Percentiles rank a stretch among this genome's conserved stretches.
These are phyloP conservation scores for Sanguinoderma infundibulare DNA, from an alignment of 1,284 basidiomycete species.

Conservation along the genomic window DNA sequence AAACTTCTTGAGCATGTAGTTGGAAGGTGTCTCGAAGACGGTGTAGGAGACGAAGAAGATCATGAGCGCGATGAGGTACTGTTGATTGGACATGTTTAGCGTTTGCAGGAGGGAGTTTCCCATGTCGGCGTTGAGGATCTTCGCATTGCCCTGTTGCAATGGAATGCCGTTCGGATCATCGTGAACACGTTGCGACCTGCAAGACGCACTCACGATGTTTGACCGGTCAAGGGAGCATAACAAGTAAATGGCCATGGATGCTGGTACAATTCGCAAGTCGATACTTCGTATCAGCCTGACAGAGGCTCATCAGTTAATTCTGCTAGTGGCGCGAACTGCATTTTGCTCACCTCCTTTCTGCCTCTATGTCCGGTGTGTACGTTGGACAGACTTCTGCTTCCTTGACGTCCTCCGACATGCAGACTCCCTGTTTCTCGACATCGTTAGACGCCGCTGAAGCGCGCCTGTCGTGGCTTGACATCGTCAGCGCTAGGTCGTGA, in stretches of 20 bases:
- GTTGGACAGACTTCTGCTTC: neutral
- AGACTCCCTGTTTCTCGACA: conserved; percentile 1
- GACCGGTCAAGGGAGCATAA: conserved; percentile 43
- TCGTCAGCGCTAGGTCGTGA: neutral
- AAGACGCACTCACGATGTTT: conserved; percentile 36
- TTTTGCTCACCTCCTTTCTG: conserved; percentile 6
- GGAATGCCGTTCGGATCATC: neutral
- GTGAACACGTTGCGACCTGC: neutral
- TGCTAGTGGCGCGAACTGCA: neutral
- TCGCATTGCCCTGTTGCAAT: conserved; percentile 41
- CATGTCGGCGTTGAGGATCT: conserved; percentile 39
- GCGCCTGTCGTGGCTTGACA: neutral
- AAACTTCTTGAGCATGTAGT: conserved; percentile 48
- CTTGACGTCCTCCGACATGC: neutral
- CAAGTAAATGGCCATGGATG: conserved; percentile 41
- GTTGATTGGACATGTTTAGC: conserved; percentile 35
- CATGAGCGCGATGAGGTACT: conserved; percentile 43
- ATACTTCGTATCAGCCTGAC: conserved; percentile 31
- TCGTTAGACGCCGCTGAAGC: neutral
- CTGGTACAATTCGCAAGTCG: conserved; percentile 33
- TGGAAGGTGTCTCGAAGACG: conserved; percentile 45
- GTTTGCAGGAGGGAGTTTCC: conserved; percentile 39
- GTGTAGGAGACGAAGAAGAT: conserved; percentile 43
- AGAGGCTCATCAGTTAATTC: neutral
- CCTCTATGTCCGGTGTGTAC: neutral